Evolutionary conservation across 441 rosid species (phyloP).

Genomic region (Omphalea diandra): DNA sequence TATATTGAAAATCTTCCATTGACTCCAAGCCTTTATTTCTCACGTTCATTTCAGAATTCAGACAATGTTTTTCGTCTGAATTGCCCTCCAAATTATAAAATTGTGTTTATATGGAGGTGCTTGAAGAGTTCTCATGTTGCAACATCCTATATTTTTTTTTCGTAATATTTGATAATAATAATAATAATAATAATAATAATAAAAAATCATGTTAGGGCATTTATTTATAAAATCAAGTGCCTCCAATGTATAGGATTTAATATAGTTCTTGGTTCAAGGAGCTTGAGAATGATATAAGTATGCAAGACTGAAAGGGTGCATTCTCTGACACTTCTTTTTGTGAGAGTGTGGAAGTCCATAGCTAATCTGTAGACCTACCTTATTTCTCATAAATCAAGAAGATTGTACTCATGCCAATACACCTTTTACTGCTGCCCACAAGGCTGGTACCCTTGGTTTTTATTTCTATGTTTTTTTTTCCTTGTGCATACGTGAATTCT

Average conservation of each 20-base stretch:
- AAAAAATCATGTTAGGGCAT: too few relatives aligned
- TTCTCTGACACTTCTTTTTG: neutral
- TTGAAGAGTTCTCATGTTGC: neutral
- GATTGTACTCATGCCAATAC: too few relatives aligned
- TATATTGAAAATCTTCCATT: neutral
- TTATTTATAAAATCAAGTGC: neutral
- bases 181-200: too few relatives aligned
- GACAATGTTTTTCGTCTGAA: too few relatives aligned
- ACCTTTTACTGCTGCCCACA: too few relatives aligned
- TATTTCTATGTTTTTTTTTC: too few relatives aligned
- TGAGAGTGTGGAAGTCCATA: neutral
- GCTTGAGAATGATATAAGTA: neutral
- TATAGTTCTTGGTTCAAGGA: neutral
- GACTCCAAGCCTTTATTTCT: neutral
- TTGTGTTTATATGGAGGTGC: neutral
- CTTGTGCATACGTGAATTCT: too few relatives aligned
- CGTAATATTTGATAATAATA: neutral
- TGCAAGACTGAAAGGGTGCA: neutral
- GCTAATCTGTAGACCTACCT: neutral
- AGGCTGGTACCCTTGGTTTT: too few relatives aligned
- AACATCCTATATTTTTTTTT: neutral
- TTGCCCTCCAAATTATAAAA: too few relatives aligned
- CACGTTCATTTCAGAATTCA: neutral
- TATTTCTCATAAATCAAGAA: too few relatives aligned
- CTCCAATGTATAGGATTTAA: neutral